Percentiles rank a stretch among this genome's conserved stretches.
Conservation (phyloP, 2,329 filamentous ascomycete genomes). For the Tolypocladium nubicola region DNA sequence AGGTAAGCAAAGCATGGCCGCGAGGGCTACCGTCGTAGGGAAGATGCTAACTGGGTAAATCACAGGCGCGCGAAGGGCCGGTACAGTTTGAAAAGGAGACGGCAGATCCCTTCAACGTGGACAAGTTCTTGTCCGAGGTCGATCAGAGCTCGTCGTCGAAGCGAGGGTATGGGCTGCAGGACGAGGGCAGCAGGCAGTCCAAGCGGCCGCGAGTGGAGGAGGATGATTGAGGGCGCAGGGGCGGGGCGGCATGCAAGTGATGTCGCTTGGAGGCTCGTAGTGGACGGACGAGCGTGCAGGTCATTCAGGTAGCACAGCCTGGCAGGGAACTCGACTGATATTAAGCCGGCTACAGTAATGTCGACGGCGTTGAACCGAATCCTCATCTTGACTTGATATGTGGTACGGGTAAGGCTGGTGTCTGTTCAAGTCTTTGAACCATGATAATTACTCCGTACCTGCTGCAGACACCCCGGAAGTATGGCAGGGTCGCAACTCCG, state of each 20-base stretch:
- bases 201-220: slow-evolving; percentile 76
- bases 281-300: neutral
- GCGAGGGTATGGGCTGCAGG: slow-evolving; percentile 68
- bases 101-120: slow-evolving; percentile 83
- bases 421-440: too few relatives aligned
- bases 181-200: slow-evolving; percentile 44
- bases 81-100: slow-evolving; percentile 93
- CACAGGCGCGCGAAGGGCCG: slow-evolving; percentile 69
- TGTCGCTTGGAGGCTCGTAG: neutral
- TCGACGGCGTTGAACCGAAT: neutral
- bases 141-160: slow-evolving; percentile 52
- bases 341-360: neutral
- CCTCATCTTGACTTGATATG: neutral
- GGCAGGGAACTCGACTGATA: neutral
- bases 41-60: slow-evolving; percentile 17
- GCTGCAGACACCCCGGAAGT: too few relatives aligned
- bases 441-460: too few relatives aligned
- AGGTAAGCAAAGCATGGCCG: slow-evolving; percentile 45
- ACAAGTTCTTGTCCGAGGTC: slow-evolving; percentile 81
- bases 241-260: neutral
- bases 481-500: neutral
- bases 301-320: neutral
- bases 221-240: slow-evolving; percentile 11
- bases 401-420: neutral
- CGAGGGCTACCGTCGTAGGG: neutral